phyloP scores from a whole-genome alignment of 257 asterid genomes.

The Rubia yunnanensis region DNA sequence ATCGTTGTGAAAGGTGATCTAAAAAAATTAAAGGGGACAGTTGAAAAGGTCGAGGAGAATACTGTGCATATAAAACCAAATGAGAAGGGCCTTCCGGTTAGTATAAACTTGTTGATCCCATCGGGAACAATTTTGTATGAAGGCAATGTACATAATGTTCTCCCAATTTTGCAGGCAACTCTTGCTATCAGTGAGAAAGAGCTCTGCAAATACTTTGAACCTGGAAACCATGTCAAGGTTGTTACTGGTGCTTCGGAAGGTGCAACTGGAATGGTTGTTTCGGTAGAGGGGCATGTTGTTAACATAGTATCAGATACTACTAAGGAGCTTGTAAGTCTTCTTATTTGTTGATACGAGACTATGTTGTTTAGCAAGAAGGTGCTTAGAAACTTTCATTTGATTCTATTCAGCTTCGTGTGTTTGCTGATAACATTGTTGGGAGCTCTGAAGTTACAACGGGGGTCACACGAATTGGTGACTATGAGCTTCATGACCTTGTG shows the following conservation, averaged over 20 bases:
- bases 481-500: constrained; percentile 96
- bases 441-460: constrained; percentile 99
- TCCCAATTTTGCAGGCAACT: constrained; percentile 45
- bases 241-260: constrained; percentile 92
- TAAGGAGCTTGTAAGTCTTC: constrained; percentile 68
- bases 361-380: not conserved
- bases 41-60: constrained; percentile 96
- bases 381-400: not conserved
- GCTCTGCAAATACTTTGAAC: constrained; percentile 92
- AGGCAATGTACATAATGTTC: not conserved
- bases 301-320: constrained; percentile 92
- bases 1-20: constrained; percentile 91
- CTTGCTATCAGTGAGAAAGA: constrained; percentile 75
- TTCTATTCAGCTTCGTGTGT: constrained; percentile 62
- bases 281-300: constrained; percentile 94
- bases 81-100: constrained; percentile 70
- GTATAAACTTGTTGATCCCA: not conserved
- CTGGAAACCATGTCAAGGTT: constrained; percentile 93
- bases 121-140: not conserved
- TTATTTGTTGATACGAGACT: not conserved
- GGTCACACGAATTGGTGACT: constrained; percentile 74
- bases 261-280: constrained; percentile 97
- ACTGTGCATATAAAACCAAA: constrained; percentile 85
- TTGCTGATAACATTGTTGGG: constrained; percentile 89
- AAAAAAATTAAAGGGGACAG: constrained; percentile 75